These are phyloP conservation scores for Plasmopara viticola DNA, from an alignment of 352 stramenopile species.

Conservation along the genomic window DNA sequence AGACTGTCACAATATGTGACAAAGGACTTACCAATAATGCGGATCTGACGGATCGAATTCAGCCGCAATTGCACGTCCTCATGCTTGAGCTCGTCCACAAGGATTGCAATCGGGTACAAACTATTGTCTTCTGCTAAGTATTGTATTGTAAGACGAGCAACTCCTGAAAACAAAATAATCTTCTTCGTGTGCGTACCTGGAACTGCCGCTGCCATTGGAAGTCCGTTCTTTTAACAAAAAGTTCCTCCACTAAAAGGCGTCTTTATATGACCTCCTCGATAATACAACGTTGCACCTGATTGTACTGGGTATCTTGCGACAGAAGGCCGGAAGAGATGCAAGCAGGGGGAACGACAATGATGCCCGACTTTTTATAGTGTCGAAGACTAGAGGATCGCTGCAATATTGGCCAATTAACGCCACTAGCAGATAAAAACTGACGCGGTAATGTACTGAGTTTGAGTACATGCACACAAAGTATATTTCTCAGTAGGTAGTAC, in stretches of 20 bases:
- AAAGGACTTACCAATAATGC: conserved; percentile 69
- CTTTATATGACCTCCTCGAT: neutral
- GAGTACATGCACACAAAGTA: too few relatives aligned
- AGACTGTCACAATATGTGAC: neutral
- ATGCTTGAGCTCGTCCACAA: conserved; percentile 91
- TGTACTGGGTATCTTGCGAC: neutral
- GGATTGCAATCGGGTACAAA: conserved; percentile 84
- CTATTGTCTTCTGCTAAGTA: conserved; percentile 54
- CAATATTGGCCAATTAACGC: neutral
- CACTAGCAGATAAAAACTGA: too few relatives aligned
- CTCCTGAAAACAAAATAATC: conserved; percentile 9
- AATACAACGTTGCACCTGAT: neutral
- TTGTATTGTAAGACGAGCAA: conserved; percentile 14
- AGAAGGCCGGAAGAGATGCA: conserved; percentile 1
- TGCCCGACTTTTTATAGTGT: neutral
- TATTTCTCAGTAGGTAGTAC: too few relatives aligned
- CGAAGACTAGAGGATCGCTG: neutral
- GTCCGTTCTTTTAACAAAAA: neutral
- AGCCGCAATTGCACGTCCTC: conserved; percentile 88
- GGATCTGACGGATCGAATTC: conserved; percentile 89
- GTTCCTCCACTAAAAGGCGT: neutral
- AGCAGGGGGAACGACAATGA: conserved; percentile 1
- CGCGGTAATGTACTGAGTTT: too few relatives aligned
- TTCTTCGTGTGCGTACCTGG: conserved; percentile 18
- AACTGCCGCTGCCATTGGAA: conserved; percentile 26